phyloP scores from a whole-genome alignment of 179 eudicot genomes.

The Sideroxylon spinosum region DNA sequence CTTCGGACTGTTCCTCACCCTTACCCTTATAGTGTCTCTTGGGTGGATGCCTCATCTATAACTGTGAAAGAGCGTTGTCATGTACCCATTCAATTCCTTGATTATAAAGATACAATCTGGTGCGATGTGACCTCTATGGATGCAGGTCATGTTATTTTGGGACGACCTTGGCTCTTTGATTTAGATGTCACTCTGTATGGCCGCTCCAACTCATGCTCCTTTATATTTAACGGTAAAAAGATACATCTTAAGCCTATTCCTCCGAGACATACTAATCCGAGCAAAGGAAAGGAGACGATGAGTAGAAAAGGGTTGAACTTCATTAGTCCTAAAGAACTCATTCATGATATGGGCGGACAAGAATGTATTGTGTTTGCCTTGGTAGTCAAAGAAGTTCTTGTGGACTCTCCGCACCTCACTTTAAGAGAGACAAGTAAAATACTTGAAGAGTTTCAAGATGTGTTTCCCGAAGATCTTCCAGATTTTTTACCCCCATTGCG shows the following conservation, averaged over 20 bases:
- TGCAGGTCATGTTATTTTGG: neutral
- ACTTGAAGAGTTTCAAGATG: too few species aligned
- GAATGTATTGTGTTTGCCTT: too few species aligned
- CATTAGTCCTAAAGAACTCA: too few species aligned
- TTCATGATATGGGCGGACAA: too few species aligned
- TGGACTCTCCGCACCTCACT: too few species aligned
- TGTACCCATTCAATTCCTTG: neutral
- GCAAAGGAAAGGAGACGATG: too few species aligned
- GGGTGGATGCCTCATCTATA: neutral
- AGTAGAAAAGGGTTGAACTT: too few species aligned
- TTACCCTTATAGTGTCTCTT: neutral
- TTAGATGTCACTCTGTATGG: neutral
- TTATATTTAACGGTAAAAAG: neutral
- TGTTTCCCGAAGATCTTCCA: too few species aligned
- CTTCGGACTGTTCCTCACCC: neutral
- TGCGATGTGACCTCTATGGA: neutral
- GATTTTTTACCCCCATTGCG: too few species aligned
- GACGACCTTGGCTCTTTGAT: neutral
- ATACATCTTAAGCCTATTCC: neutral
- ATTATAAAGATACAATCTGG: neutral
- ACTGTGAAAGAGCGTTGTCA: neutral
- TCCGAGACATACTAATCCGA: too few species aligned
- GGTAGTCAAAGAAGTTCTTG: too few species aligned
- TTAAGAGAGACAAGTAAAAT: too few species aligned
- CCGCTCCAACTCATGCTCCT: neutral